A percentile compares a stretch with the other conserved stretches of the same genome.
Conservation (phyloP, 768 basidiomycete species). For the Pisolithus microcarpus region DNA sequence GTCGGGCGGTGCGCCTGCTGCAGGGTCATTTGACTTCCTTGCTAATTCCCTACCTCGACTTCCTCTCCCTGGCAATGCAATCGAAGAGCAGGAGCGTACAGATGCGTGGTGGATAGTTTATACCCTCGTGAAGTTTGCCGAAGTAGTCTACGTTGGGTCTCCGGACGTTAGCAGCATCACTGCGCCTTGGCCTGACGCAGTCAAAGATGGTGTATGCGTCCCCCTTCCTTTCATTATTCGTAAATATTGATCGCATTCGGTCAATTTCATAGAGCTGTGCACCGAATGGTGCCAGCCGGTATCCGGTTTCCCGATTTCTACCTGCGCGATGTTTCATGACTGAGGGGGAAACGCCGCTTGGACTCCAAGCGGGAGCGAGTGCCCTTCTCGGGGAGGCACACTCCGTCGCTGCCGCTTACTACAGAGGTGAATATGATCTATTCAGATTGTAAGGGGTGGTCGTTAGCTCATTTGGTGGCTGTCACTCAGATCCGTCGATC, state of each 20-base stretch:
- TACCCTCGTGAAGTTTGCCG: slow-evolving; percentile 28
- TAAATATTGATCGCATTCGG: no score
- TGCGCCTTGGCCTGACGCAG: slow-evolving; percentile 35
- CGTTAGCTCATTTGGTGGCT: not conserved
- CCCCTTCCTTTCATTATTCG: no score
- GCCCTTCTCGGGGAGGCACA: no score
- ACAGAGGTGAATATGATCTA: slow-evolving; percentile 18
- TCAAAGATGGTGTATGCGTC: slow-evolving; percentile 6
- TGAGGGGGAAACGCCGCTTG: slow-evolving; percentile 1
- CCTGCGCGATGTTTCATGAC: slow-evolving; percentile 8
- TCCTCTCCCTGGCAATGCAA: slow-evolving; percentile 22
- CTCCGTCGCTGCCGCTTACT: slow-evolving; percentile 24
- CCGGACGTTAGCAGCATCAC: slow-evolving; percentile 29
- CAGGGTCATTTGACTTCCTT: no score
- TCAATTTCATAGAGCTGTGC: no score
- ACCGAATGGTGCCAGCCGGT: not conserved
- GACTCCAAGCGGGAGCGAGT: slow-evolving; percentile 22
- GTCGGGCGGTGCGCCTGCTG: no score
- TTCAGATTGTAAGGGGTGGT: not conserved
- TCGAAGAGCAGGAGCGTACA: slow-evolving; percentile 33
- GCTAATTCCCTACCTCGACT: slow-evolving; percentile 16
- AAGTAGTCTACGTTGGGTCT: slow-evolving; percentile 23
- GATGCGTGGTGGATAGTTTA: slow-evolving; percentile 35
- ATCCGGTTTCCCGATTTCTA: slow-evolving; percentile 14
- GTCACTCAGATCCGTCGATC: slow-evolving; percentile 31